Conservation (phyloP, 2,329 filamentous ascomycete species). For the Chaetomium sp. region DNA sequence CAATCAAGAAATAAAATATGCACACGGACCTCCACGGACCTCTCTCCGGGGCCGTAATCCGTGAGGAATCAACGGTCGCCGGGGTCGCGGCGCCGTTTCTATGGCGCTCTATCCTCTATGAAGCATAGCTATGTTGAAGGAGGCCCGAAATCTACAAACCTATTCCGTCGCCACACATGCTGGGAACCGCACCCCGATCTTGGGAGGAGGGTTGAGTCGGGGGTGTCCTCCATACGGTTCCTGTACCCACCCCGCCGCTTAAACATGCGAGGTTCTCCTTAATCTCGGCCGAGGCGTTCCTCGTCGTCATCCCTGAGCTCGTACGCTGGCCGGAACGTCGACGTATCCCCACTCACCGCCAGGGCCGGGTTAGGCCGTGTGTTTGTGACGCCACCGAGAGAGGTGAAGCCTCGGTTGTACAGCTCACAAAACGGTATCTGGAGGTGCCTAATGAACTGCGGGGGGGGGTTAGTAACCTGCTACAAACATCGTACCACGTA, state of each 20-base stretch:
- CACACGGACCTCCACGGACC: too few relatives aligned
- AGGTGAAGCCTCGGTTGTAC: constrained; percentile 85
- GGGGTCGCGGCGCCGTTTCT: constrained; percentile 12
- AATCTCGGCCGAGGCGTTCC: constrained; percentile 70
- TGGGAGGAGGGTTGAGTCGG: too few relatives aligned
- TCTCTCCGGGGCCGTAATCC: too few relatives aligned
- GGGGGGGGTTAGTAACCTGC: neutral
- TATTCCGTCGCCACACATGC: too few relatives aligned
- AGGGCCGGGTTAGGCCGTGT: constrained; percentile 83
- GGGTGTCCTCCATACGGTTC: too few relatives aligned
- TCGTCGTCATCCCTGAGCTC: constrained; percentile 68
- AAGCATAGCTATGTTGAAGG: neutral
- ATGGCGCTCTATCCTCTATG: constrained; percentile 17
- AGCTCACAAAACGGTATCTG: constrained; percentile 77
- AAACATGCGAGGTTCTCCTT: constrained; percentile 24
- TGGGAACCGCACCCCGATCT: too few relatives aligned
- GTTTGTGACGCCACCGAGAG: constrained; percentile 81
- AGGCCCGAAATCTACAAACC: too few relatives aligned
- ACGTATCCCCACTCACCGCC: constrained; percentile 27
- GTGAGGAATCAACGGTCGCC: neutral
- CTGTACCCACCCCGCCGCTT: neutral
- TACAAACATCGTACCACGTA: too few relatives aligned
- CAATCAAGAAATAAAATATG: too few relatives aligned
- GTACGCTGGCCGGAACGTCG: constrained; percentile 63
- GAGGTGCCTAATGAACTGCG: constrained; percentile 70